These are phyloP conservation scores for Clonostachys chloroleuca DNA, from an alignment of 2,329 filamentous ascomycete genomes.

Conservation along the genomic window DNA sequence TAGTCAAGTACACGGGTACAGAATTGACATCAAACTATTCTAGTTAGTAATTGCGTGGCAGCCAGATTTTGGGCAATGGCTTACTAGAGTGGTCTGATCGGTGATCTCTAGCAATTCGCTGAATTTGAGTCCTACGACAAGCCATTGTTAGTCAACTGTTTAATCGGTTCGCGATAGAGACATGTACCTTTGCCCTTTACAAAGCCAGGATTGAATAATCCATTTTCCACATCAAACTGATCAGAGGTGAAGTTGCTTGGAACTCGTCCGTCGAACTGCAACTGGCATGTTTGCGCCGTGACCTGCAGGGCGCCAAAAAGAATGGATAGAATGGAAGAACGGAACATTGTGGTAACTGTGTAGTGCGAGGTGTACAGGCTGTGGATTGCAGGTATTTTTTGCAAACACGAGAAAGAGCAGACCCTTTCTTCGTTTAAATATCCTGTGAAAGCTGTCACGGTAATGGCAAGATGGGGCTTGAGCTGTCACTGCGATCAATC, in stretches of 20 bases:
- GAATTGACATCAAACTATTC: constrained; percentile 35
- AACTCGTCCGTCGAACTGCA: constrained; percentile 38
- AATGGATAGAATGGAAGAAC: no score
- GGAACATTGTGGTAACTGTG: no score
- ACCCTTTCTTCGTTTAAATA: no score
- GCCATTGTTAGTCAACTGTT: background rate
- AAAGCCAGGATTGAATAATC: constrained; percentile 44
- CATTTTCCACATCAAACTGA: constrained; percentile 33
- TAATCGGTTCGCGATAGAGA: background rate
- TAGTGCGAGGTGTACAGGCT: no score
- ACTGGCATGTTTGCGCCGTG: no score
- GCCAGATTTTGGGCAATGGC: constrained; percentile 7
- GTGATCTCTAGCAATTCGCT: constrained; percentile 42
- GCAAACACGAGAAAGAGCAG: no score
- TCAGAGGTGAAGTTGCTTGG: constrained; percentile 26
- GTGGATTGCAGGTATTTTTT: no score
- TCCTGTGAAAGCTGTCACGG: no score
- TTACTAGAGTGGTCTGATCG: constrained; percentile 27
- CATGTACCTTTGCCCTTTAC: constrained; percentile 41
- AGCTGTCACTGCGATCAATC: no score
- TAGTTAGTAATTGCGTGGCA: constrained; percentile 5
- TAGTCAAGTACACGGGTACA: constrained; percentile 47
- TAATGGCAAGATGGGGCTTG: no score
- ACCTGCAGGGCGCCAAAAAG: no score
- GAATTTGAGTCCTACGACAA: constrained; percentile 36